phyloP scores from a whole-genome alignment of 2,329 filamentous ascomycete species.

The Botrytis porri region DNA sequence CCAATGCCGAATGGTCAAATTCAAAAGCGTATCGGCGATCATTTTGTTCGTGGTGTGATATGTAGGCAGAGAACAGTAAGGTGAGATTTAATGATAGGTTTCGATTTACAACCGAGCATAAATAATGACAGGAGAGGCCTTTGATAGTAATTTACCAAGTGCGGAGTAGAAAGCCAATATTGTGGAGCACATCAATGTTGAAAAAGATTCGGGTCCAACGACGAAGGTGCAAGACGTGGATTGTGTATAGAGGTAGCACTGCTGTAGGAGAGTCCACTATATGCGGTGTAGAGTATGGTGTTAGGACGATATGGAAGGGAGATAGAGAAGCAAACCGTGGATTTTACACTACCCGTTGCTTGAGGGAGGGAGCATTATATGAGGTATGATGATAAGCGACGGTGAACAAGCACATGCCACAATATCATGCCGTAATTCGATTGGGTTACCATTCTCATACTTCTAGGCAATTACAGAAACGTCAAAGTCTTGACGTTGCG shows the following conservation, averaged over 20 bases:
- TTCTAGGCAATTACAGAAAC: background rate
- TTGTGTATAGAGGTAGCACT: background rate
- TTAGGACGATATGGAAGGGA: background rate
- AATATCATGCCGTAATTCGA: background rate
- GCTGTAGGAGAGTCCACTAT: background rate
- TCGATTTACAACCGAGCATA: background rate
- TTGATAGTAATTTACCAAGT: background rate
- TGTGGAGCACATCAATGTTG: background rate
- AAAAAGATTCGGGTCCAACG: background rate
- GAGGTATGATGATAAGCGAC: background rate
- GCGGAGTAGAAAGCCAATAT: background rate
- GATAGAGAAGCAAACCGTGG: background rate
- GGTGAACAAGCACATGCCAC: background rate
- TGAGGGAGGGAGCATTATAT: background rate
- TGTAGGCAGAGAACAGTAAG: too few species aligned
- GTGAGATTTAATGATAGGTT: background rate
- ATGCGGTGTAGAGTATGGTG: background rate
- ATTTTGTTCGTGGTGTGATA: background rate
- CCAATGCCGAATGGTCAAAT: constrained; percentile 41
- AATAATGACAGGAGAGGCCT: background rate
- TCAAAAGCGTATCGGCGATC: constrained; percentile 14
- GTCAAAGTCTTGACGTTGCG: background rate
- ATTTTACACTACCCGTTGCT: too few species aligned
- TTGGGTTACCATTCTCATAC: background rate
- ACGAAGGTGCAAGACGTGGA: too few species aligned